Base-by-base conservation (phyloP, 768 basidiomycete genomes). In the Termitomyces sp. region DNA sequence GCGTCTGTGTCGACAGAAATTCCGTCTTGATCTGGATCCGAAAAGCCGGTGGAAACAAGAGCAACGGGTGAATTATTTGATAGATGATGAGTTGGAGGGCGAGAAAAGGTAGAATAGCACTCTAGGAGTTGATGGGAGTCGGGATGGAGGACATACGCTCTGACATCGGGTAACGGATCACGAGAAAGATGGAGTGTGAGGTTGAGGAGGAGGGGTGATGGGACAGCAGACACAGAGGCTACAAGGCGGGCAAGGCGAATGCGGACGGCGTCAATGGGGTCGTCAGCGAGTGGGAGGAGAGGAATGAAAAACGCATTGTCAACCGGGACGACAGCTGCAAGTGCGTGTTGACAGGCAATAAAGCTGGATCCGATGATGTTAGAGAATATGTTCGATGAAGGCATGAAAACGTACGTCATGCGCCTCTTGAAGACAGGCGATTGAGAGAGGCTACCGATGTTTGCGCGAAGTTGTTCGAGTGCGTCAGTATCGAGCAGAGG, bases 191-290 rank as follows among this genome's bases (percentile, higher is more conserved):
- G 77, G 29, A 73, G 71, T 48, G 80, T 74, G 46, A 88, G 70
- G 54, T 78, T 71, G 15, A 70, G 63, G 45, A 84, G 64, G 48
- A 68, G 68, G 45, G 65, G 71, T 49, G 78, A 76, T 56, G 78
- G 54, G 34, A 51, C 48, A n/a, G 51, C 25, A 15, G 57, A 20
- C 12, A 59, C 15, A 48, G 52, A 60, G 53, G 84, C 84, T 46
- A 87, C 73, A 50, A 93, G 81, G 53, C 94, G 83, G n/a, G 95
- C 88, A 2, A 94, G 81, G 7, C 86, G 89, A 60, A 97, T 93
- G 50, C 94, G 83, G 38, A 97, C 94, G 62, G 93, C 94, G 55
- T 91, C 80, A 12, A 96, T 86, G 40, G 70, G 68, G 69, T 98
- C 96, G 37, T 77, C 69, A 5, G 84, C 82, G 46, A 96, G 78